Percentiles rank a stretch among this genome's conserved stretches.
Conservation (phyloP, 2,329 filamentous ascomycete species). For the Fusarium nematophilum region DNA sequence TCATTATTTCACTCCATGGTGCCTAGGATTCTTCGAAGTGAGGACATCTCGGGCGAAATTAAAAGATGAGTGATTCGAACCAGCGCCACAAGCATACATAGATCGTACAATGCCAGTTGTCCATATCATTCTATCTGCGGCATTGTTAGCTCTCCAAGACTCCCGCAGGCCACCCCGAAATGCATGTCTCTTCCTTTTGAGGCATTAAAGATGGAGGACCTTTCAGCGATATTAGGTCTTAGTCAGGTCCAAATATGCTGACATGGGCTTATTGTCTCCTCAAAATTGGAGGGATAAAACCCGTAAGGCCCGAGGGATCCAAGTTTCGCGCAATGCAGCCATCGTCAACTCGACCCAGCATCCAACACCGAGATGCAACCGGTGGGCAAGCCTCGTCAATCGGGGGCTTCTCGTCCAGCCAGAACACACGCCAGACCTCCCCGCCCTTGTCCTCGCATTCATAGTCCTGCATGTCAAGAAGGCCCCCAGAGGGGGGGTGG, state of each 20-base stretch:
- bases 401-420: conserved; percentile 30
- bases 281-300: conserved; percentile 5
- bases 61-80: conserved; percentile 13
- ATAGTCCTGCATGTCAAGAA: conserved; percentile 38
- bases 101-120: conserved; percentile 39
- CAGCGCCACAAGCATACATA: conserved; percentile 12
- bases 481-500: conserved; percentile 14
- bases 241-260: neutral
- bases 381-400: conserved; percentile 38
- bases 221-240: neutral
- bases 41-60: conserved; percentile 13
- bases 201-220: conserved; percentile 21
- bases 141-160: conserved; percentile 20
- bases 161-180: conserved; percentile 24
- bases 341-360: conserved; percentile 16
- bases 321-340: conserved; percentile 17
- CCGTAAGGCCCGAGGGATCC: neutral
- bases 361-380: conserved; percentile 21
- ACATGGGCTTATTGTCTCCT: conserved; percentile 20
- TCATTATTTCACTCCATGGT: conserved; percentile 21
- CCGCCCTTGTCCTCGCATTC: conserved; percentile 28
- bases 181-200: conserved; percentile 25
- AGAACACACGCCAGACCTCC: conserved; percentile 18
- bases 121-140: conserved; percentile 29
- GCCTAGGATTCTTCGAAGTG: conserved; percentile 20